These are phyloP conservation scores for Copromyces sp. DNA, from an alignment of 495 filamentous ascomycete species.

Conservation along the genomic window DNA sequence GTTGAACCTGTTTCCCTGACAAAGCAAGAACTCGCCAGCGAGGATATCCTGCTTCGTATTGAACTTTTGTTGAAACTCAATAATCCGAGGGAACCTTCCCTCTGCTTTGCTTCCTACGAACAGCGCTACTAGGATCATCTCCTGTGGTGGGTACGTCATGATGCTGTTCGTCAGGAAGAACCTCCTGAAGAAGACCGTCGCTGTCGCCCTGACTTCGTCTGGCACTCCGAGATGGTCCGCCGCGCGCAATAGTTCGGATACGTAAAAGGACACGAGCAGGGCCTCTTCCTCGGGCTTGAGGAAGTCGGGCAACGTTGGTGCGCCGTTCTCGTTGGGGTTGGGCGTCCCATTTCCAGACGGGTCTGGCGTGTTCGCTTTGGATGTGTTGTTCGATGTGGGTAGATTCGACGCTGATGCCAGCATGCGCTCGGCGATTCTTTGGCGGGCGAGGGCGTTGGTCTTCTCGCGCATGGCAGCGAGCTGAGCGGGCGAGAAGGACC, in stretches of 20 bases:
- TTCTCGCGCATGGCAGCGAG: conserved; percentile 58
- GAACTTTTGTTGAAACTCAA: conserved; percentile 50
- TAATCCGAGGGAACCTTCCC: conserved; percentile 62
- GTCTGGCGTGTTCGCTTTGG: conserved; percentile 23
- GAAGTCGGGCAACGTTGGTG: conserved; percentile 51
- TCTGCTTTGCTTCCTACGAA: conserved; percentile 92
- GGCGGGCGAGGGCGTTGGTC: conserved; percentile 64
- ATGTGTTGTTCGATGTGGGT: conserved; percentile 15
- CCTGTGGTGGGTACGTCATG: conserved; percentile 87
- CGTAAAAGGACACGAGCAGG: conserved; percentile 70
- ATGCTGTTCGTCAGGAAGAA: conserved; percentile 92
- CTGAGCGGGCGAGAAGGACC: conserved; percentile 78
- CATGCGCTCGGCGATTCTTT: conserved; percentile 50
- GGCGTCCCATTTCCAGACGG: conserved; percentile 23
- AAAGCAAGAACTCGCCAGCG: conserved; percentile 81
- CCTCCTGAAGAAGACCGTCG: conserved; percentile 80
- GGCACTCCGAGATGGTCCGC: conserved; percentile 69
- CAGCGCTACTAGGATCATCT: conserved; percentile 74
- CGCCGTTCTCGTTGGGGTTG: conserved; percentile 18
- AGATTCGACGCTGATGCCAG: conserved; percentile 6
- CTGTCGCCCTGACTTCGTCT: conserved; percentile 78
- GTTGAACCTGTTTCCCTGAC: conserved; percentile 85
- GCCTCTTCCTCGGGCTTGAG: conserved; percentile 72
- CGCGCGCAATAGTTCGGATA: conserved; percentile 60
- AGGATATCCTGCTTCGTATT: conserved; percentile 68